Evolutionary conservation across 257 asterid genomes (phyloP).

Genomic region (Parsonsia alboflavescens): DNA sequence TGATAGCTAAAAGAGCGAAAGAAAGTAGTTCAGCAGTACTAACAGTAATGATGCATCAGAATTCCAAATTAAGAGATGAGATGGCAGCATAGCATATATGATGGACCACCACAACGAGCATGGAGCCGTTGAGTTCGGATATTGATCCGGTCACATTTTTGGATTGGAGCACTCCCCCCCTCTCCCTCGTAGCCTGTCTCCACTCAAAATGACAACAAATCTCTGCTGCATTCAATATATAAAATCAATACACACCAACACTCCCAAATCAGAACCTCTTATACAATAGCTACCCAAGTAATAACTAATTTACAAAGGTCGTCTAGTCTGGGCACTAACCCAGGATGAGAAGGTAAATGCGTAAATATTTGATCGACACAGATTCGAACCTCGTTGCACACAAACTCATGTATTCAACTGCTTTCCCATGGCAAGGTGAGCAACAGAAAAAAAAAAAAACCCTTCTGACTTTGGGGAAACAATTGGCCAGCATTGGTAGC

Average conservation of each 20-base stretch:
- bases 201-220: slow-evolving; percentile 5
- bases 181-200: no score
- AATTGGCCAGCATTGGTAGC: background rate
- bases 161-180: no score
- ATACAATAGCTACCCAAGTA: background rate
- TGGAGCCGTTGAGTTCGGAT: background rate
- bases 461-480: no score
- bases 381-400: no score
- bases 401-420: no score
- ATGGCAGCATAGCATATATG: background rate
- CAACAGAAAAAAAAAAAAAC: no score
- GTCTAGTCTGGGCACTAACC: no score
- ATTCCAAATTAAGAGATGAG: background rate
- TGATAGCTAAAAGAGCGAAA: background rate
- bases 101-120: slow-evolving; percentile 9
- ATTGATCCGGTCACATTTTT: background rate
- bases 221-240: background rate
- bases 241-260: background rate
- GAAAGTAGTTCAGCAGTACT: background rate
- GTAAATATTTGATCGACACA: no score
- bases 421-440: no score
- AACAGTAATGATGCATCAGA: background rate
- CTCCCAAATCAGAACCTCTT: no score
- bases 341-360: no score
- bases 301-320: no score